A percentile compares a stretch with the other conserved stretches of the same genome.
These are phyloP conservation scores for Boletus tylopilopsis DNA, from an alignment of 768 basidiomycete species.

Conservation along the genomic window DNA sequence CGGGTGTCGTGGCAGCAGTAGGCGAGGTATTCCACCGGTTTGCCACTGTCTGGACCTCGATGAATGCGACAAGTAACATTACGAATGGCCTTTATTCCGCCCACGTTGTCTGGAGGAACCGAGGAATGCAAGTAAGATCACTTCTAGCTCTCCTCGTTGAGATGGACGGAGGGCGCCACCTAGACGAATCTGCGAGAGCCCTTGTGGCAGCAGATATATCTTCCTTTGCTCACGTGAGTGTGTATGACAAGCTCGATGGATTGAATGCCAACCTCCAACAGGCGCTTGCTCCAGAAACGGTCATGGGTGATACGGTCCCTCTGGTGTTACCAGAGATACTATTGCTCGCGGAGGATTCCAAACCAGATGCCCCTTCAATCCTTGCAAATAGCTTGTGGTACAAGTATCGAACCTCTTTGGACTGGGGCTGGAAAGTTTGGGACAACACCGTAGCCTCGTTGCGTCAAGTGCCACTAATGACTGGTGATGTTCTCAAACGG, in stretches of 20 bases:
- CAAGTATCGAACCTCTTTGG: conserved; percentile 65
- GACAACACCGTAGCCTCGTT: conserved; percentile 76
- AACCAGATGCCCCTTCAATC: conserved; percentile 58
- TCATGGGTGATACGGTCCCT: conserved; percentile 34
- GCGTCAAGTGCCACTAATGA: conserved; percentile 61
- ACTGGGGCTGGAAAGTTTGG: conserved; percentile 85
- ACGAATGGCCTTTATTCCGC: conserved; percentile 57
- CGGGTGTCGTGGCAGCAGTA: conserved; percentile 54
- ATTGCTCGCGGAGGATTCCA: conserved; percentile 55
- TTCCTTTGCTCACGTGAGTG: conserved; percentile 57
- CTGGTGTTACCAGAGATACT: conserved; percentile 58
- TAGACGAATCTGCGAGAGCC: conserved; percentile 53
- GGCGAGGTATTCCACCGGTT: conserved; percentile 73
- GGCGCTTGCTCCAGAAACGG: conserved; percentile 41
- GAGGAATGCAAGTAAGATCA: conserved; percentile 62
- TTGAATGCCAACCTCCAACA: conserved; percentile 10
- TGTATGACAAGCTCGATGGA: background rate
- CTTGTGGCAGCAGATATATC: conserved; percentile 57
- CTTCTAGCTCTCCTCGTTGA: conserved; percentile 61
- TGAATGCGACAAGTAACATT: conserved; percentile 58
- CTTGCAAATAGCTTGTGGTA: conserved; percentile 81
- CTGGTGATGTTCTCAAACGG: conserved; percentile 42
- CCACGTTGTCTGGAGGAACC: conserved; percentile 59
- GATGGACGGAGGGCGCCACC: conserved; percentile 57
- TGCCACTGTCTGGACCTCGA: conserved; percentile 72